A percentile compares a stretch with the other conserved stretches of the same genome.
These are phyloP conservation scores for Lichtheimia corymbifera DNA, from an alignment of 371 early-diverging fungal species.

Conservation along the genomic window DNA sequence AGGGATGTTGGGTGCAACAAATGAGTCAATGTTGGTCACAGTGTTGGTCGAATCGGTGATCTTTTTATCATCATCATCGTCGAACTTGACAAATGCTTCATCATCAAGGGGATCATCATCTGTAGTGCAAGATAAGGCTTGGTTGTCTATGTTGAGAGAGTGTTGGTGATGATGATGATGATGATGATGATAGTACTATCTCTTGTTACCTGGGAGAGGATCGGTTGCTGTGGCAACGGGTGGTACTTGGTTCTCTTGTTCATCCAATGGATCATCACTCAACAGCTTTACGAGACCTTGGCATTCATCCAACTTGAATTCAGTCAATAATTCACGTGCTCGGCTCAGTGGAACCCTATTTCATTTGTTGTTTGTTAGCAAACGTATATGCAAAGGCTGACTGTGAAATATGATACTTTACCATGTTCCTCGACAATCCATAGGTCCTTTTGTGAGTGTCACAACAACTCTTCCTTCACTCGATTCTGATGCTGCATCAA, in stretches of 20 bases:
- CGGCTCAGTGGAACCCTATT: conserved; percentile 50
- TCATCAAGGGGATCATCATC: conserved; percentile 15
- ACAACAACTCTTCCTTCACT: conserved; percentile 23
- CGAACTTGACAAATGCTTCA: conserved; percentile 49
- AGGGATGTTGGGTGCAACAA: conserved; percentile 1
- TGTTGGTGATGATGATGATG: no score
- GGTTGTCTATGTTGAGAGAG: no score
- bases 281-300: conserved; percentile 46
- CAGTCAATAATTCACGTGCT: conserved; percentile 54
- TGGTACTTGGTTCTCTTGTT: conserved; percentile 3
- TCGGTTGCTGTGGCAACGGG: no score
- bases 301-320: conserved; percentile 48
- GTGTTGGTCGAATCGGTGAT: conserved; percentile 4
- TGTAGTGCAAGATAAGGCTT: no score
- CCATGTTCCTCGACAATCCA: conserved; percentile 55
- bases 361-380: neutral
- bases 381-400: neutral
- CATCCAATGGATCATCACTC: conserved; percentile 41
- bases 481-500: conserved; percentile 35
- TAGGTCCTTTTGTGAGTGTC: conserved; percentile 32
- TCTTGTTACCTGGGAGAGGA: no score
- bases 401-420: neutral
- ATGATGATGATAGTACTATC: no score
- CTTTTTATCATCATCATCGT: conserved; percentile 43
- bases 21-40: neutral